Evolutionary conservation across 176 grass and related monocot species (phyloP).

Genomic region (Oryza meyeriana): DNA sequence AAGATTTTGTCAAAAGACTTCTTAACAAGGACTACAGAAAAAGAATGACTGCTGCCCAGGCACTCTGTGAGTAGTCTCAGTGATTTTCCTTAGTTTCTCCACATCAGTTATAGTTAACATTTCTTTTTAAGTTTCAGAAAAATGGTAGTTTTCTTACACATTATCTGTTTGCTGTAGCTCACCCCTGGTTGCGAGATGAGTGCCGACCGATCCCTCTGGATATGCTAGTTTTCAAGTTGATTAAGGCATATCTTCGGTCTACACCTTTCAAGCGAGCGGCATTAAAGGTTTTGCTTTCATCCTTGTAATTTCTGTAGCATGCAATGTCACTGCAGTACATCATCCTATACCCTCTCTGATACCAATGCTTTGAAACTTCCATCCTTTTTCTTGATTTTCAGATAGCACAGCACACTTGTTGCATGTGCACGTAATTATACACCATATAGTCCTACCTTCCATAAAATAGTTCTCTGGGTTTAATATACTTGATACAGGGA

Average conservation of each 20-base stretch:
- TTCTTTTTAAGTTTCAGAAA: constrained; percentile 33
- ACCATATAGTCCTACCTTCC: constrained; percentile 3
- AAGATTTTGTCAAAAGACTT: constrained; percentile 97
- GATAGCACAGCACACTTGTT: neutral
- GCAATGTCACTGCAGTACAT: neutral
- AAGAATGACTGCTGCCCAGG: constrained; percentile 97
- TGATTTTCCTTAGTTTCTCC: neutral
- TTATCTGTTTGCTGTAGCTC: constrained; percentile 53
- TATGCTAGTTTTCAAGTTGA: constrained; percentile 77
- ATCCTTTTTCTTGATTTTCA: neutral
- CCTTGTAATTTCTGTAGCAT: constrained; percentile 27
- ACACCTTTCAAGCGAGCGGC: constrained; percentile 90
- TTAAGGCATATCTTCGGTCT: constrained; percentile 75
- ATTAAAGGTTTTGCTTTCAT: constrained; percentile 70
- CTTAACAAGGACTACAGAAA: constrained; percentile 99
- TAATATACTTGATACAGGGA: neutral
- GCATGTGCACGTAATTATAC: constrained; percentile 3
- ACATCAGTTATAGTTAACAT: constrained; percentile 3
- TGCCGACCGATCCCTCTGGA: constrained; percentile 66
- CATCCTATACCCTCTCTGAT: constrained; percentile 1
- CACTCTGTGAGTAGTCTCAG: constrained; percentile 63
- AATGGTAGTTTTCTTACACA: constrained; percentile 9
- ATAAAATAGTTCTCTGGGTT: constrained; percentile 19
- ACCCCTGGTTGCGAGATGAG: constrained; percentile 88
- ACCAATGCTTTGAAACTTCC: constrained; percentile 2